Evolutionary conservation across 148 eudicot species (phyloP), one percentile per base, ranked within the genome.

Genomic region (Rhododendron henanense): DNA sequence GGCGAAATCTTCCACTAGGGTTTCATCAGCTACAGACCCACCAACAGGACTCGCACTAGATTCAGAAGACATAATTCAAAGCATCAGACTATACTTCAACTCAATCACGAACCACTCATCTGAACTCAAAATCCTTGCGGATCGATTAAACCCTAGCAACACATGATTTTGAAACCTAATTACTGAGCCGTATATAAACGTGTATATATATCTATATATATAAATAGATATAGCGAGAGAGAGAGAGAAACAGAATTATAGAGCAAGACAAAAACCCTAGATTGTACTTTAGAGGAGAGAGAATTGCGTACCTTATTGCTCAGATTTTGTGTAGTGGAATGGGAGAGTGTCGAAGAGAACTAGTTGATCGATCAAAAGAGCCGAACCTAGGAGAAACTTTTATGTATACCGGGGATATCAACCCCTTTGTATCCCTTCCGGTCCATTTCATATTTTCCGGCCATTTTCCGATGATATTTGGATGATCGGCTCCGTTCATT

Each of bases 61-160:
- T 33, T 48, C 83, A 37, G 85, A 77, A 80, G 85, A 85, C 90
- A 89, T 89, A 89, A 71, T 53, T 74, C 33, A 81, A 55, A 79
- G 74, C 44, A 69, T 84, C 90, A 76, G 87, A 82, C 76, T 61
- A 81, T 13, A 84, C 73, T 25, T 21, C 77, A 84, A 83, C 25
- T 69, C 79, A 31, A 74, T 63, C 78, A 37, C 39, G 47, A 86
- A 33, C 67, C 48, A 53, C 67, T 33, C 69, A 53, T n/a, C 16
- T 21, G 61, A 39, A 74, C 39, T 33, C 67, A 5, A 84, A 18
- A 73, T 18, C 44, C 69, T 39, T 2, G 37, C 53, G 19, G 67
- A 76, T 76, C 67, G 35, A 19, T 74, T 37, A 83, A 50, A 79
- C 87, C 87, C 84, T 78, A 78, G 28, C 28, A 85, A 73, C 69